Base-by-base conservation (phyloP, 306 rosid genomes). In the Vigna nakashimae region DNA sequence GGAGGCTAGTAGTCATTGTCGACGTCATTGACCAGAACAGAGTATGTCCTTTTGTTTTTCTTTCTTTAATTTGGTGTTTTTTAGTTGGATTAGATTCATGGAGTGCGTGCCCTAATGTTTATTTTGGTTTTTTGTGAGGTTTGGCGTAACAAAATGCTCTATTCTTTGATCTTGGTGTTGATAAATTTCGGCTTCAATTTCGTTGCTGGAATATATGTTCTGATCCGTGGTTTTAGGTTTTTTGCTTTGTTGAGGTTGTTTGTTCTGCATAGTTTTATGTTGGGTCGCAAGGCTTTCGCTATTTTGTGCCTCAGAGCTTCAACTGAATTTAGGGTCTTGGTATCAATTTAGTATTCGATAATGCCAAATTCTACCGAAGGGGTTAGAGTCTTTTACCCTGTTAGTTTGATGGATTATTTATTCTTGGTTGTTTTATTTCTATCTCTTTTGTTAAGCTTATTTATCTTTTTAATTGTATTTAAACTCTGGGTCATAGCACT, bases 21-120 rank as follows among this genome's bases (percentile, higher is more conserved):
- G 96, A 89, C 43, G 92, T 89, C 73, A 73, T 90, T 24, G 92
- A 90, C 84, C 97, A 92, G 85, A 91, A 89, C 66, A 71, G 89
- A 50, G 93, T 91, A 88, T 2, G 79, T 22, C n/a, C 65, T 2
- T 28, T 28, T 43, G 22, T 0, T 7, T 68, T 66, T 7, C 0
- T 43, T n/a, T 65, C 10, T 4, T 0, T 75, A 22, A 15, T 56
- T 50, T 11, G 22, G 15, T 40, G 0, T 6, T 30, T 32, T 36
- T 60, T 24, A 0, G 0, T 60, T 42, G 1, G 18, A 66, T 66
- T 65, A 9, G 46, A 66, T 80, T 66, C 15, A 16, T 10, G 8
- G 22, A 38, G 16, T 12, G 40, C 15, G 50, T 17, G 28, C 69
- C 38, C 59, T 26, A 30, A 7, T 51, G 17, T 55, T 66, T 56